These are phyloP conservation scores for Termitomyces sp. DNA, from an alignment of 768 basidiomycete species.

Conservation along the genomic window DNA sequence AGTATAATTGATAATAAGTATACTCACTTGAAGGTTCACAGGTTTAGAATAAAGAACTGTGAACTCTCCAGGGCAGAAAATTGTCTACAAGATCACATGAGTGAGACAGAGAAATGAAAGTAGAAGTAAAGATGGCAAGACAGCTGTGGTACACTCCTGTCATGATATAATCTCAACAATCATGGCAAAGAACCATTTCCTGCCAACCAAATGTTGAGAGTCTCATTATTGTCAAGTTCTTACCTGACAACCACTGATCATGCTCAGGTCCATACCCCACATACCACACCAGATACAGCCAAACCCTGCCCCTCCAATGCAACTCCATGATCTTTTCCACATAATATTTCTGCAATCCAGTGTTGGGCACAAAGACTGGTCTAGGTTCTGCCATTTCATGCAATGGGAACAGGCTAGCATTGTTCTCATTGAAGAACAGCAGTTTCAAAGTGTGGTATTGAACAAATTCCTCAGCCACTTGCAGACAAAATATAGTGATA, in stretches of 20 bases:
- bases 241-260: conserved; percentile 24
- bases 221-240: too few relatives aligned
- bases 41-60: too few relatives aligned
- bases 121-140: too few relatives aligned
- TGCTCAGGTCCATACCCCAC: conserved; percentile 22
- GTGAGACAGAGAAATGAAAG: too few relatives aligned
- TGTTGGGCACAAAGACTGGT: conserved; percentile 9
- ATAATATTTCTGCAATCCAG: neutral
- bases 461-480: neutral
- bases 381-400: neutral
- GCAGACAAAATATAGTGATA: neutral
- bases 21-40: too few relatives aligned
- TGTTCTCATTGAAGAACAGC: neutral
- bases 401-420: neutral
- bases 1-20: too few relatives aligned
- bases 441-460: neutral
- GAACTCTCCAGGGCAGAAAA: too few relatives aligned
- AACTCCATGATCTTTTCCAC: conserved; percentile 11
- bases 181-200: too few relatives aligned
- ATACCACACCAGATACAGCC: conserved; percentile 30
- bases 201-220: too few relatives aligned
- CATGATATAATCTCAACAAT: too few relatives aligned
- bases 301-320: conserved; percentile 16
- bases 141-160: too few relatives aligned
- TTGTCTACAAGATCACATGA: too few relatives aligned